These are phyloP conservation scores for Tuber indicum DNA, from an alignment of 495 filamentous ascomycete species.

Conservation along the genomic window DNA sequence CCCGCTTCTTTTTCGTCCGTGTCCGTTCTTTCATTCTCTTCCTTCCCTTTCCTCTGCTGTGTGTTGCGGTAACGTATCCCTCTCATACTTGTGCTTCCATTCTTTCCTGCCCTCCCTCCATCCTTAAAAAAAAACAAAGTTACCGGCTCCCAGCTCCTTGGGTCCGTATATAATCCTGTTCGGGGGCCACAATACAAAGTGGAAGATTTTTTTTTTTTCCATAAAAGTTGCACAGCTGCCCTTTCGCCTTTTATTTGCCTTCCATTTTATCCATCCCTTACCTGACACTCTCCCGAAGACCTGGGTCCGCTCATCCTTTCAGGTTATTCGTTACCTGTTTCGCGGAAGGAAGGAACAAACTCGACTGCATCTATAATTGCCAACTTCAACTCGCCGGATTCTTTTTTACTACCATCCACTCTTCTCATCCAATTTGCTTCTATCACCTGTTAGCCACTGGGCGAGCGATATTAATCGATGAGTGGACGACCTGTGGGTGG, in stretches of 20 bases:
- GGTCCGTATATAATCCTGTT: slow-evolving; percentile 1
- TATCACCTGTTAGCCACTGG: background rate
- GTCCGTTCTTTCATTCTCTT: background rate
- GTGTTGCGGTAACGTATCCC: background rate
- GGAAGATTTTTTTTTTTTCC: background rate
- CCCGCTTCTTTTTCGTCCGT: slow-evolving; percentile 1
- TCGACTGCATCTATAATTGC: background rate
- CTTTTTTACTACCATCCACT: background rate
- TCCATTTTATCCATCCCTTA: background rate
- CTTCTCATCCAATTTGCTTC: background rate
- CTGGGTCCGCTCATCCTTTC: background rate
- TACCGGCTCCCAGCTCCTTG: slow-evolving; percentile 3
- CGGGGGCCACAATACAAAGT: slow-evolving; percentile 3
- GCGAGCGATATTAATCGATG: background rate
- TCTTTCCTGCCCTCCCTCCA: background rate
- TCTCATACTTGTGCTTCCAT: background rate
- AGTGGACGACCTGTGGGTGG: too few relatives aligned
- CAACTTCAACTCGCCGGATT: background rate
- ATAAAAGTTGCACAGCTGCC: background rate
- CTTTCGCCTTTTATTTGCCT: background rate
- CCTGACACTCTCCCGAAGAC: background rate
- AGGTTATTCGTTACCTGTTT: background rate
- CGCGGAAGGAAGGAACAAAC: background rate
- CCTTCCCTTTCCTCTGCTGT: background rate
- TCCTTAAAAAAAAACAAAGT: background rate